phyloP scores from a whole-genome alignment of 1,139 yeast genomes.

The Citeromyces hawaiiensis region DNA sequence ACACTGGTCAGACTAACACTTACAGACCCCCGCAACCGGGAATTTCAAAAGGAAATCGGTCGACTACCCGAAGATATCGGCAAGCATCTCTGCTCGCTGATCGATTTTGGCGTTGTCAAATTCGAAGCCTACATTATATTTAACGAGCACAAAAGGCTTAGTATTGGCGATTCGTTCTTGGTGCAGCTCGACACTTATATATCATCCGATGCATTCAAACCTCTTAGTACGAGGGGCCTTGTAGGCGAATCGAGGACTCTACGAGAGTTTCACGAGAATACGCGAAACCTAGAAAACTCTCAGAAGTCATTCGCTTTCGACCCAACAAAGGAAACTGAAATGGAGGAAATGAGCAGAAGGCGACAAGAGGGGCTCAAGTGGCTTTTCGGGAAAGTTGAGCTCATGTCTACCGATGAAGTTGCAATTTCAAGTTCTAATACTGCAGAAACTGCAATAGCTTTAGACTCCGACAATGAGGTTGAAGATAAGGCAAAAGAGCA shows the following conservation, averaged over 20 bases:
- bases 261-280: background rate
- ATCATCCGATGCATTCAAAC: slow-evolving; percentile 34
- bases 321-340: slow-evolving; percentile 4
- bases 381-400: background rate
- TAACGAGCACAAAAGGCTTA: slow-evolving; percentile 34
- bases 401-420: background rate
- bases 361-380: slow-evolving; percentile 3
- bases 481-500: slow-evolving; percentile 9
- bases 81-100: slow-evolving; percentile 48
- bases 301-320: slow-evolving; percentile 6
- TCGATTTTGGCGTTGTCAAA: slow-evolving; percentile 39
- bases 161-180: slow-evolving; percentile 44
- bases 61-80: slow-evolving; percentile 67
- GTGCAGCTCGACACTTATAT: slow-evolving; percentile 20
- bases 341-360: slow-evolving; percentile 5
- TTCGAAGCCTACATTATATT: slow-evolving; percentile 52
- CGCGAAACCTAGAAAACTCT: background rate
- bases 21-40: slow-evolving; percentile 7
- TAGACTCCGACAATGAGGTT: slow-evolving; percentile 8
- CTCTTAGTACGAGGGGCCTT: slow-evolving; percentile 1
- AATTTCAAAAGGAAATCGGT: slow-evolving; percentile 46
- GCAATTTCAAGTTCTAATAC: slow-evolving; percentile 4
- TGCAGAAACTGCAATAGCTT: background rate
- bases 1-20: slow-evolving; percentile 9
- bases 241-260: slow-evolving; percentile 3